Percentiles rank a stretch among this genome's conserved stretches.
Conservation (phyloP, 2,329 filamentous ascomycete genomes). For the Curvularia verruculosa region DNA sequence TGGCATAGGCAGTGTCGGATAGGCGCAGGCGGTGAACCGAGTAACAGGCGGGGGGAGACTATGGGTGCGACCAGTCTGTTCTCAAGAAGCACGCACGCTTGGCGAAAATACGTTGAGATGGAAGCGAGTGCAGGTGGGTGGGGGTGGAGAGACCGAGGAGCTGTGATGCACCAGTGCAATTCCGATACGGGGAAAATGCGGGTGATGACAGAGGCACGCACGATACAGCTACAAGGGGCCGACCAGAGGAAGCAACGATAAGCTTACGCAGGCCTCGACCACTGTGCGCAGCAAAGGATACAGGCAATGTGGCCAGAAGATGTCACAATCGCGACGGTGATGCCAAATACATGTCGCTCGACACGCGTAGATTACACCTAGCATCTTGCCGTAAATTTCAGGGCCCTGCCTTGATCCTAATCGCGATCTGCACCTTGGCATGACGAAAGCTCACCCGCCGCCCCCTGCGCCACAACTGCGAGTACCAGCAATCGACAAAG, state of each 20-base stretch:
- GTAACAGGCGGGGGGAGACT: slow-evolving; percentile 1
- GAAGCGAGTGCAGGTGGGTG: slow-evolving; percentile 2
- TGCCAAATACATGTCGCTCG: slow-evolving; percentile 17
- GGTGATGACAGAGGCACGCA: slow-evolving; percentile 11
- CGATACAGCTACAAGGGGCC: not conserved
- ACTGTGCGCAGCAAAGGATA: slow-evolving; percentile 4
- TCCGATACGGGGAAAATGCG: slow-evolving; percentile 17
- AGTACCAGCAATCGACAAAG: not conserved
- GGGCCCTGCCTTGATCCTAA: slow-evolving; percentile 32
- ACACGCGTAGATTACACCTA: slow-evolving; percentile 26
- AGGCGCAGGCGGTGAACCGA: slow-evolving; percentile 7
- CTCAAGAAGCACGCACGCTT: not conserved
- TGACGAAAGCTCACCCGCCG: slow-evolving; percentile 28
- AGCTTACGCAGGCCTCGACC: not conserved
- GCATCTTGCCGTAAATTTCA: slow-evolving; percentile 30
- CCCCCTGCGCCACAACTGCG: slow-evolving; percentile 24
- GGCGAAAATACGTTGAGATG: slow-evolving; percentile 1
- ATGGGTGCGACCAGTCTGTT: not conserved
- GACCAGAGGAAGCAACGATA: slow-evolving; percentile 1
- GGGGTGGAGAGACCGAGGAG: slow-evolving; percentile 6
- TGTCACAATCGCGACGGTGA: slow-evolving; percentile 2
- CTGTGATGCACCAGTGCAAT: slow-evolving; percentile 7
- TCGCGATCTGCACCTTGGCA: slow-evolving; percentile 33
- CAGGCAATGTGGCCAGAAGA: slow-evolving; percentile 1
- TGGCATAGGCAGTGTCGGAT: slow-evolving; percentile 37